Conservation (phyloP, 257 asterid species). For the Petrea volubilis region DNA sequence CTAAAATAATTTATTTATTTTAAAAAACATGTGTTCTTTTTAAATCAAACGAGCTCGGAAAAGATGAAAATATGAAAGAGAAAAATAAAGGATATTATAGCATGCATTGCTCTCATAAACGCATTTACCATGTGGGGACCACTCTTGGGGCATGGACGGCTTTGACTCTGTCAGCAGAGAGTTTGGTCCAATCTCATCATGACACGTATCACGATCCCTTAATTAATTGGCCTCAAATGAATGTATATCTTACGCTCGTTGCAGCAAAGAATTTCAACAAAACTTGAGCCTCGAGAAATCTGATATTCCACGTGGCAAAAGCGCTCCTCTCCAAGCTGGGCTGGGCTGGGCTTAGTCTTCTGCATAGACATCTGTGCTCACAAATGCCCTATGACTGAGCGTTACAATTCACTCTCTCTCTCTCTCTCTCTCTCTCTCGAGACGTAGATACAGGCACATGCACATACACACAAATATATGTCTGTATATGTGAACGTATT, state of each 20-base stretch:
- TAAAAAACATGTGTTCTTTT: too few relatives aligned
- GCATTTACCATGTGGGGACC: constrained; percentile 20
- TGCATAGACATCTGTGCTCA: constrained; percentile 31
- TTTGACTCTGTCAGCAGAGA: neutral
- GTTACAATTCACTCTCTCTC: constrained; percentile 15
- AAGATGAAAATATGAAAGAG: neutral
- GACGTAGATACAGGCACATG: neutral
- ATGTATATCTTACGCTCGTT: constrained; percentile 11
- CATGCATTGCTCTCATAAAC: too few relatives aligned
- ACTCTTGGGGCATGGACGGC: constrained; percentile 9
- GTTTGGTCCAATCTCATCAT: neutral
- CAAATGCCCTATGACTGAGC: constrained; percentile 19
- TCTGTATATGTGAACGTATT: neutral
- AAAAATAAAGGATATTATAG: neutral
- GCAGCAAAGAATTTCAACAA: constrained; percentile 1
- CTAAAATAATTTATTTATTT: too few relatives aligned
- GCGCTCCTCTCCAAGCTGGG: constrained; percentile 1
- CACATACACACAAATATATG: neutral
- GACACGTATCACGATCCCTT: constrained; percentile 11
- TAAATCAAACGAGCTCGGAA: too few relatives aligned
- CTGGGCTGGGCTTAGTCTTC: constrained; percentile 3
- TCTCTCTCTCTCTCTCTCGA: constrained; percentile 9
- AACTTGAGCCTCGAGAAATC: constrained; percentile 15
- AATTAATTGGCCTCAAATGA: neutral
- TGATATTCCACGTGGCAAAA: constrained; percentile 35